A percentile compares a stretch with the other conserved stretches of the same genome.
Evolutionary conservation across 768 basidiomycete genomes (phyloP).

Genomic region (Lactarius vividus): DNA sequence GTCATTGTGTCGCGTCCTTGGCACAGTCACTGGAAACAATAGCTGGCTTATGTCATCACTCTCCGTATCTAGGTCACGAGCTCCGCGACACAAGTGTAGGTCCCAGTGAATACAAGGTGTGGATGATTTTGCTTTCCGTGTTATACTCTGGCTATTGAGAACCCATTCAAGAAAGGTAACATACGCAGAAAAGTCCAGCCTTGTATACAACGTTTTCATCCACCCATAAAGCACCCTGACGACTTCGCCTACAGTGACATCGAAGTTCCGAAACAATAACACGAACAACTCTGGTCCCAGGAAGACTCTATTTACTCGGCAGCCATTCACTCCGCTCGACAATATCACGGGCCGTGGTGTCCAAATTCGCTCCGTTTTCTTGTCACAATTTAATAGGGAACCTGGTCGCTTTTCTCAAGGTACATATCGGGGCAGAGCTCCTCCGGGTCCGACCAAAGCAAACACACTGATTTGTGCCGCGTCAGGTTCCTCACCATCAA

Average conservation of each 20-base stretch:
- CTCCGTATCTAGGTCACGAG: background rate
- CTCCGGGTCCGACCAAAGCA: background rate
- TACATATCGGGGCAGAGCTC: background rate
- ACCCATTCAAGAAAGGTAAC: background rate
- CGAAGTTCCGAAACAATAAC: slow-evolving; percentile 1
- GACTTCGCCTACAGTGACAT: background rate
- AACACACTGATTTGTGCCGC: background rate
- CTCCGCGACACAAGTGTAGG: background rate
- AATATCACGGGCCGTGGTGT: background rate
- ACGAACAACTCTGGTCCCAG: background rate
- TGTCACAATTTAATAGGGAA: background rate
- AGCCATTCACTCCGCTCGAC: background rate
- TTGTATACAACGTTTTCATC: background rate
- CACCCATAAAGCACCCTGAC: background rate
- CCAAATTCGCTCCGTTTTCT: background rate
- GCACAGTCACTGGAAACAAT: background rate
- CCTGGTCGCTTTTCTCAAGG: background rate
- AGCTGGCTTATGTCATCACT: background rate
- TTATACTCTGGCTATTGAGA: background rate
- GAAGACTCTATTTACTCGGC: background rate
- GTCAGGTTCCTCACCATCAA: background rate
- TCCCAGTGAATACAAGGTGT: background rate
- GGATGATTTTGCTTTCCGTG: background rate
- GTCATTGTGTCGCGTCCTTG: slow-evolving; percentile 23
- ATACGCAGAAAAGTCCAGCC: background rate